phyloP scores from a whole-genome alignment of 2,329 filamentous ascomycete species.

The Hymenoscyphus scutula region DNA sequence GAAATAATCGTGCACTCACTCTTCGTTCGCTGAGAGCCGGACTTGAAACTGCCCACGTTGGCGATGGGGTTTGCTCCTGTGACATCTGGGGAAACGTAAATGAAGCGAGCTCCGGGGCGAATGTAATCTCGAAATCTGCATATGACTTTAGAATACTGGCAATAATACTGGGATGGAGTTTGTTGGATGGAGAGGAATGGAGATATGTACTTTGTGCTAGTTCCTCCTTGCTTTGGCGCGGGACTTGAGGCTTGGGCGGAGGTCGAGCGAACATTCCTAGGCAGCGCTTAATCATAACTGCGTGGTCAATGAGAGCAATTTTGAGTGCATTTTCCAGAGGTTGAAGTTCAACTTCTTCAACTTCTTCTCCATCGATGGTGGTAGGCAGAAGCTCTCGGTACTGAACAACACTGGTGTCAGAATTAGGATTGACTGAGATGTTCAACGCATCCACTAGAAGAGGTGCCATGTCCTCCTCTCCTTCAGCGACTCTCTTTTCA shows the following conservation, averaged over 20 bases:
- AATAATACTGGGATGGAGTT: conserved; percentile 11
- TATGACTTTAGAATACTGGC: conserved; percentile 21
- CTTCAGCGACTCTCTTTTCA: conserved; percentile 71
- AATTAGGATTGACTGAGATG: conserved; percentile 70
- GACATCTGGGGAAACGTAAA: conserved; percentile 54
- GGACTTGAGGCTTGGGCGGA: conserved; percentile 56
- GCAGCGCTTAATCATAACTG: conserved; percentile 81
- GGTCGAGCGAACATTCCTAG: conserved; percentile 63
- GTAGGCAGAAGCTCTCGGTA: conserved; percentile 74
- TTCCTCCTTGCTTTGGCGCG: conserved; percentile 53
- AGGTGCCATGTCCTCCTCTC: conserved; percentile 67
- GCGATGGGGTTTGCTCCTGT: conserved; percentile 41
- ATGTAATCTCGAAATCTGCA: conserved; percentile 59
- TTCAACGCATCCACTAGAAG: conserved; percentile 73
- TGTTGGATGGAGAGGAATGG: conserved; percentile 7
- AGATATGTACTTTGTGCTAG: conserved; percentile 55
- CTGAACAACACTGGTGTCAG: conserved; percentile 72
- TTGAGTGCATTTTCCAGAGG: conserved; percentile 75
- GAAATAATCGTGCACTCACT: conserved; percentile 12
- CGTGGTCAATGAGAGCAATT: conserved; percentile 85
- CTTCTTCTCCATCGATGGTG: conserved; percentile 41
- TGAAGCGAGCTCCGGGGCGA: conserved; percentile 63
- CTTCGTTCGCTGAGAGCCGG: conserved; percentile 18
- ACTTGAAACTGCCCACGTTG: conserved; percentile 35
- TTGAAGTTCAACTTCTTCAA: conserved; percentile 49